Base-by-base conservation (phyloP, 2,329 filamentous ascomycete species). In the Grosmannia clavigera region DNA sequence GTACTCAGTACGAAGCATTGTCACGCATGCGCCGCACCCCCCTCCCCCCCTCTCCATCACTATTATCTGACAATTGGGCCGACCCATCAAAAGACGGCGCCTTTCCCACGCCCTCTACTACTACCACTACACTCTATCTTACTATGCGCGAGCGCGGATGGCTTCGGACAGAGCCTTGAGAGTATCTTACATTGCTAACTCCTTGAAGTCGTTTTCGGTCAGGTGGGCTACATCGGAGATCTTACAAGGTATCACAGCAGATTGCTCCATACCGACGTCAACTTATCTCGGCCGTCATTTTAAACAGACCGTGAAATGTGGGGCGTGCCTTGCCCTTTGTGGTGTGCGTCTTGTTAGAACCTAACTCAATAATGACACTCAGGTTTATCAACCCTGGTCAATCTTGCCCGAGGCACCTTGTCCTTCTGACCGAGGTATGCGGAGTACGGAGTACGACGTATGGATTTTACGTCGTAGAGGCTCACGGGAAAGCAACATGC, bases 291-390 rank as follows among this genome's bases (percentile, higher is more conserved):
- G 54, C 54, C 25, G 54, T 31, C 7, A 35, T 35, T 60, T 63
- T 63, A 50, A 60, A 52, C 56, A 51, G 56, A 22, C 31, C 51
- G 48, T 19, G 22, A 48, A 27, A 43, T 59, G 61, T 57, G 59
- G 57, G 62, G 7, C 54, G 46, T 58, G 33, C 51, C 40, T 52
- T 60, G 54, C 56, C 56, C 27, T 56, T 60, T 38, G 57, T 38
- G 57, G 33, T 62, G 61, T 56, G 59, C 61, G 54, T 53, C 46
- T 58, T 48, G 54, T 40, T 57, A 43, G 57, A 53, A 27, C 53
- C 35, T 61, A 53, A 51, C 57, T 58, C 33, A 19, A 38, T 40
- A 46, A 52, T n/a, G 56, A 22, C 38, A 22, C 22, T 14, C 38
- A 48, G 43, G 19, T n/a, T 35, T 35, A 22, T 3, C 5, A 22